phyloP scores from a whole-genome alignment of 352 stramenopile genomes.

The Globisporangium polare region DNA sequence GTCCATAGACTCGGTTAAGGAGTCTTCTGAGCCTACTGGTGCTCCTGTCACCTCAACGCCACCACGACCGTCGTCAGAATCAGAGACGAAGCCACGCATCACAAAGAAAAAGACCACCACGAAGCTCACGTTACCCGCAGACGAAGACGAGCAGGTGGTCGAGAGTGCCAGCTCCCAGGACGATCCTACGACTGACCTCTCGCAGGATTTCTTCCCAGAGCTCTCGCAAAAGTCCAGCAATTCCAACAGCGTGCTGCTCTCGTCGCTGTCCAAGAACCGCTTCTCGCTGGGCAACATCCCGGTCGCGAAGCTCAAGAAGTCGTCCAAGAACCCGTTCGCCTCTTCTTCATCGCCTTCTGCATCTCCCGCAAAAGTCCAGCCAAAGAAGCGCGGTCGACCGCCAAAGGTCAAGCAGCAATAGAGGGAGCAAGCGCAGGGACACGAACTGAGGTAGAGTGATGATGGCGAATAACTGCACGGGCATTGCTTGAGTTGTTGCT shows the following conservation, averaged over 20 bases:
- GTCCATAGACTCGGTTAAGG: slow-evolving; percentile 10
- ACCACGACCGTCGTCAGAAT: background rate
- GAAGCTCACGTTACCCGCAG: slow-evolving; percentile 8
- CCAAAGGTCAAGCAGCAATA: slow-evolving; percentile 26
- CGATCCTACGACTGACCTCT: slow-evolving; percentile 22
- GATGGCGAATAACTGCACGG: background rate
- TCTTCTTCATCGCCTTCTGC: background rate
- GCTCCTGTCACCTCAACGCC: background rate
- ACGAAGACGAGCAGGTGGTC: slow-evolving; percentile 15
- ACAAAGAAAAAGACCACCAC: slow-evolving; percentile 3
- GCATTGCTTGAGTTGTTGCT: background rate
- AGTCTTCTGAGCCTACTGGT: slow-evolving; percentile 6
- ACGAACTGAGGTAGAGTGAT: slow-evolving; percentile 1
- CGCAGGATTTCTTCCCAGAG: slow-evolving; percentile 47
- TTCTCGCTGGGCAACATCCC: slow-evolving; percentile 77
- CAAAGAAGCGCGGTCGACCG: slow-evolving; percentile 24
- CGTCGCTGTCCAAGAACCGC: slow-evolving; percentile 58
- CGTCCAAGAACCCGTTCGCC: slow-evolving; percentile 73
- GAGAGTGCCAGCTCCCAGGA: slow-evolving; percentile 49
- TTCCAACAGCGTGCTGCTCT: slow-evolving; percentile 58
- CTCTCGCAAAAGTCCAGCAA: slow-evolving; percentile 49
- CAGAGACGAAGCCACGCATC: slow-evolving; percentile 4
- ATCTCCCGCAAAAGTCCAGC: slow-evolving; percentile 15
- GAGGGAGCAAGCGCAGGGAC: background rate
- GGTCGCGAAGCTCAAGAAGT: slow-evolving; percentile 79